phyloP scores from a whole-genome alignment of 78 protist genomes.

The Capsaspora owczarzaki region DNA sequence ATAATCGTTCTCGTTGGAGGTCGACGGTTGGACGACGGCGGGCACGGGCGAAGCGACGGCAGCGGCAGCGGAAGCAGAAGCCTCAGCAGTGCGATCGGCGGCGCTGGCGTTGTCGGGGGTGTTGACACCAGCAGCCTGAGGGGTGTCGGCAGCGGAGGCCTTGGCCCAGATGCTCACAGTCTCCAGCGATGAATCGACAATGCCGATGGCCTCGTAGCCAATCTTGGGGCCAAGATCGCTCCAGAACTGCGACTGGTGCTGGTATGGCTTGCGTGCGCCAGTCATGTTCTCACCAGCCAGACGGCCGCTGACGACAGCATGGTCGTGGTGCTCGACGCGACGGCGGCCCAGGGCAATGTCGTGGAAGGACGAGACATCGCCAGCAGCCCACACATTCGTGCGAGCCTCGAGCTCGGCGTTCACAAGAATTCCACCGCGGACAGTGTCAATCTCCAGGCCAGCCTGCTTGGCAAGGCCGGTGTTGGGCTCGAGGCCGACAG shows the following conservation, averaged over 20 bases:
- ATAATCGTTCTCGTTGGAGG: neutral
- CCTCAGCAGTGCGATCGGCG: neutral
- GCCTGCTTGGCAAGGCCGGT: constrained; percentile 41
- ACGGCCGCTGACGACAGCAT: constrained; percentile 36
- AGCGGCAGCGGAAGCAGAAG: neutral
- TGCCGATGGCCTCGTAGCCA: constrained; percentile 53
- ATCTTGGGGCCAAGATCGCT: constrained; percentile 22
- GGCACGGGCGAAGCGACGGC: neutral
- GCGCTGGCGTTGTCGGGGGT: neutral
- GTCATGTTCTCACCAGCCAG: constrained; percentile 56
- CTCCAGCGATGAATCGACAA: constrained; percentile 23
- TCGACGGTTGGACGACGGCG: neutral
- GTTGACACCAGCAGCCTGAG: neutral
- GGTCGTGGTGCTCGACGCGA: constrained; percentile 76
- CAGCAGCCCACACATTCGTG: constrained; percentile 61
- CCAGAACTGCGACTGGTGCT: constrained; percentile 51
- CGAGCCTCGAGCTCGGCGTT: constrained; percentile 74
- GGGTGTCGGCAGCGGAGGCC: constrained; percentile 2
- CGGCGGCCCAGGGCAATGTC: constrained; percentile 59
- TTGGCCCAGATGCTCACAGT: constrained; percentile 50
- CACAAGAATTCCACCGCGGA: constrained; percentile 61
- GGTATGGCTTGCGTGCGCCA: constrained; percentile 29
- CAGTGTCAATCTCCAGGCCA: constrained; percentile 58
- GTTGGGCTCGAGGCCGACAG: constrained; percentile 57
- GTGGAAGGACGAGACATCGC: constrained; percentile 63